Evolutionary conservation across 2,329 filamentous ascomycete species (phyloP), one percentile per base, ranked within the genome.

Genomic region (Tolypocladium sp.): DNA sequence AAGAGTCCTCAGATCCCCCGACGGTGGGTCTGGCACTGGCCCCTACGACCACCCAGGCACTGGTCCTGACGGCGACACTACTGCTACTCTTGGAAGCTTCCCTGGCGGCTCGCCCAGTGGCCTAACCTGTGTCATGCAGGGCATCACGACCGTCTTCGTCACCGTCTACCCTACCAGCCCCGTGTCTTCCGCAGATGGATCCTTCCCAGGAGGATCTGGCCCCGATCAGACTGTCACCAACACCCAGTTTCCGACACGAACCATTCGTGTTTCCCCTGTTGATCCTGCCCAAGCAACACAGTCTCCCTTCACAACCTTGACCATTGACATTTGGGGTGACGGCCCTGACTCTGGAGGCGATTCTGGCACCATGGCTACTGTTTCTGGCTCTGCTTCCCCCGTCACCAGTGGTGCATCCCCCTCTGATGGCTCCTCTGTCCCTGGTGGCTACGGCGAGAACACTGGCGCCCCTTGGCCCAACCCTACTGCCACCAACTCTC

Each of bases 101-200:
- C 58, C 61, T 4, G 58, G 46, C 33, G 60, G 49, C 37, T 44
- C 52, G 5, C 30, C 55, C 40, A 54, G 52, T 54, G 62, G 51
- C 46, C 65, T 69, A 55, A 77, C 73, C 30, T 82, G 80, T 63
- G 69, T 73, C 61, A 60, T 71, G 46, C 65, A 72, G 59, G 67
- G 68, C 9, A 75, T 74, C 41, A 74, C 71, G 41, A 82, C 79
- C 44, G 73, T 82, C 61, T 78, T 80, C 63, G 68, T 82, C 63
- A 81, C 80, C 40, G 70, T 81, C 56, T 72, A 71, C 57, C 72
- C 75, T 17, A 67, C 69, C 59, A 67, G 64, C 52, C 62, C 71
- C 63, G 63, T 54, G 58, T 56, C 30, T 64, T 60, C 51, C 22
- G 57, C 35, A 13, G 52, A 57, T 53, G 59, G 37, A 25, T 57